Evolutionary conservation across 2,329 filamentous ascomycete species (phyloP), one percentile per base, ranked within the genome.

Genomic region (Botrytis galanthina): DNA sequence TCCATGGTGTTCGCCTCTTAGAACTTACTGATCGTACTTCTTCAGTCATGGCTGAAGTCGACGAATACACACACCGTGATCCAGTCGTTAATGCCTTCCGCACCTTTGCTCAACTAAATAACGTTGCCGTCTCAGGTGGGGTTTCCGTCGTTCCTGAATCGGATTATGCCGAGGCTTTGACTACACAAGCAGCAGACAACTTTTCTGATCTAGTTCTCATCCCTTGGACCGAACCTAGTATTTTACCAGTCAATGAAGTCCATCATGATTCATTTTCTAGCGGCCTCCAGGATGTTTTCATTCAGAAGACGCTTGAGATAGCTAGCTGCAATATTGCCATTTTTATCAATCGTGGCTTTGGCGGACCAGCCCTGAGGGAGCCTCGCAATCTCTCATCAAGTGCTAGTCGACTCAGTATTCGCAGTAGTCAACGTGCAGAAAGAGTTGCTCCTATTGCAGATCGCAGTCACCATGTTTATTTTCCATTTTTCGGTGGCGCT

Each of bases 21-120:
- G 93, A 97, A 80, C 88, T 98, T 20, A 97, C 93, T 0, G 95
- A 98, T 78, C 94, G 95, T 87, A 92, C 93, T 60, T 98, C 95
- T 0, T 95, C 94, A 29, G 95, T 98, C 78, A 98, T 98, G 95
- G 91, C 94, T 0, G 94, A 97, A 79, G 87, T 91, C 4, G 92
- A 94, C 57, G 93, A 96, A 67, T 87, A 90, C 75, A 88, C 88
- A 39, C 86, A 88, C 10, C 87, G 88, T 78, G 95, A 98, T 79
- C 94, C 95, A 0, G 91, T 98, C 6, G 90, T 98, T 72, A 97
- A 97, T 80, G 93, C 93, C 0, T 98, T 98, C 86, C 90, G 93
- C 66, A 93, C 94, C 0, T 95, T 98, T 78, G 94, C 93, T 1
- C 92, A 92, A 75, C 88, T 97, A 59, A 90, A 96, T 80, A 93